Base-by-base conservation (phyloP, 192 early-diverging fungal species). In the Coemansia sp. region DNA sequence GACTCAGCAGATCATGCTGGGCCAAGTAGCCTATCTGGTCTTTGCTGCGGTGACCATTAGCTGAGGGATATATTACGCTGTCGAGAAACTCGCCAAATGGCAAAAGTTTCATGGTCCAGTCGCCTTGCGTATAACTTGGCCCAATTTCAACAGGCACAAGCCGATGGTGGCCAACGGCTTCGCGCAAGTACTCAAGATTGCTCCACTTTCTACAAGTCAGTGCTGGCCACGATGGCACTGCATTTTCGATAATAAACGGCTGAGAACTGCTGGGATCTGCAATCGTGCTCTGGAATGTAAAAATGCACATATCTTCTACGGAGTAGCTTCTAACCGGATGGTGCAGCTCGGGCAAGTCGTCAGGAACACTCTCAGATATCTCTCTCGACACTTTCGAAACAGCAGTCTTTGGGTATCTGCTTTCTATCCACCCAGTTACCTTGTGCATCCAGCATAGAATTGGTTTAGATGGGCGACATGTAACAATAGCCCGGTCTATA, bases 61-160 rank as follows among this genome's bases (percentile, higher is more conserved):
- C 21, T 15, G 65, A 69, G n/a, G 60, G 48, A 39, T 57, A 67
- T 32, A 65, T 56, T 11, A 59, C 39, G n/a, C 12, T 21, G 44
- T 89, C 79, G 5, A 94, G 56, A 68, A 92, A 95, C 47, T 92
- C 89, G 9, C 79, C 85, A 61, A 95, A 86, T 0, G 79, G 73
- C 71, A 95, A 84, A 44, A 95, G 64, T 57, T 82, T 77, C 69
- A 93, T 93, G 4, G 85, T 79, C 95, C 95, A 97, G 2, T 68
- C 64, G 3, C 77, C 68, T 32, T 94, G 90, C 4, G 91, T 94
- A 70, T 97, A 97, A 23, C 89, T 83, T 5, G 71, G 61, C 0
- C 95, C 95, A 54, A 93, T 65, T 65, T 97, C 95, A 2, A 97
- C 85, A 6, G 95, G 93, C 0, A 97, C 92, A 9, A 87, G 68